Percentiles rank a stretch among this genome's conserved stretches.
Evolutionary conservation across 2,329 filamentous ascomycete genomes (phyloP).

Genomic region (Fonsecaea pugnacius): DNA sequence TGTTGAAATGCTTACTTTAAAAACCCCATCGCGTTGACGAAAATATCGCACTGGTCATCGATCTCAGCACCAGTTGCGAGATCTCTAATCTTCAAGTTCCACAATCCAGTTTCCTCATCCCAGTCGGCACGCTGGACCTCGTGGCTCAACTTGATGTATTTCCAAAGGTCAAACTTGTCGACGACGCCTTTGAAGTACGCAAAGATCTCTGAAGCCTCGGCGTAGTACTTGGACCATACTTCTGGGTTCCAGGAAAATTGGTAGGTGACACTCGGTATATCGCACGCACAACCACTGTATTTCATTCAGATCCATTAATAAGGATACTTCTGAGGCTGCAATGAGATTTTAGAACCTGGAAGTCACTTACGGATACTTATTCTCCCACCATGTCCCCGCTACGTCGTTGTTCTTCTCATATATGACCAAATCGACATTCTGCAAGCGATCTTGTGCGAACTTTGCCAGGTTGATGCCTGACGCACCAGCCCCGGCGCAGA

Average conservation of each 20-base stretch:
- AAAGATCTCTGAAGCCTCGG: conserved; percentile 38
- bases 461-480: conserved; percentile 15
- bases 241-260: conserved; percentile 39
- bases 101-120: conserved; percentile 39
- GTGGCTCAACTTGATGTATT: conserved; percentile 38
- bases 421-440: conserved; percentile 10
- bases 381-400: conserved; percentile 3
- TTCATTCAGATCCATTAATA: neutral
- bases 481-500: conserved; percentile 1
- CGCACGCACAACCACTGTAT: conserved; percentile 47
- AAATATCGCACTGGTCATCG: conserved; percentile 37
- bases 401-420: conserved; percentile 18
- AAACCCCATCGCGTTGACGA: conserved; percentile 40
- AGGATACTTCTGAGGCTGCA: too few species aligned
- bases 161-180: conserved; percentile 35
- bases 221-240: conserved; percentile 33
- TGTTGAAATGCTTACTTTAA: conserved; percentile 44
- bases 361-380: conserved; percentile 2
- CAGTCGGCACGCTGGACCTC: conserved; percentile 40
- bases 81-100: conserved; percentile 38
- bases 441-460: conserved; percentile 12
- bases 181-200: conserved; percentile 39
- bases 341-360: too few species aligned
- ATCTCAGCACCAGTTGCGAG: conserved; percentile 30
- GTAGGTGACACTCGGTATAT: conserved; percentile 45